These are phyloP conservation scores for Zymoseptoria tritici DNA, from an alignment of 2,329 filamentous ascomycete genomes.

Conservation along the genomic window DNA sequence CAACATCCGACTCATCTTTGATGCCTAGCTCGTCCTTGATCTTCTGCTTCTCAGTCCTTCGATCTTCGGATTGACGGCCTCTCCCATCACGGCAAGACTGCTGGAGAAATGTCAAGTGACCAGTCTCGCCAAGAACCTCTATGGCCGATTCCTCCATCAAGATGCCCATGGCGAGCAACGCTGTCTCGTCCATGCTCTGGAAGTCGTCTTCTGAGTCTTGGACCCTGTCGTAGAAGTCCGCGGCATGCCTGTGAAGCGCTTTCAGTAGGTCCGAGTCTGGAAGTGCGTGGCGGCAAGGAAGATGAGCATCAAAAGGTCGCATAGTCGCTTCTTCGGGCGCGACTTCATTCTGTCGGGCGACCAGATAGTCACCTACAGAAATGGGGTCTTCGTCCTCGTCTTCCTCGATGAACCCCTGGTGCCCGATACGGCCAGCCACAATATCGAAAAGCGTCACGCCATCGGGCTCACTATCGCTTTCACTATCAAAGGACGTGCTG, in stretches of 20 bases:
- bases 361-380: conserved; percentile 64
- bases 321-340: conserved; percentile 57
- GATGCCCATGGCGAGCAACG: conserved; percentile 66
- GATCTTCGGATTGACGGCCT: neutral
- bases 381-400: conserved; percentile 36
- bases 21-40: neutral
- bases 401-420: conserved; percentile 36
- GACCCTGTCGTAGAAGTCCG: conserved; percentile 52
- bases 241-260: conserved; percentile 60
- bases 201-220: conserved; percentile 32
- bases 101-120: conserved; percentile 66
- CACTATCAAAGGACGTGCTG: neutral
- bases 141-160: conserved; percentile 63
- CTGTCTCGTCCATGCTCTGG: conserved; percentile 69
- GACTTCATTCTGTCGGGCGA: conserved; percentile 57
- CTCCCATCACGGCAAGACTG: neutral
- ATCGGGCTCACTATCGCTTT: neutral
- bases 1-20: neutral
- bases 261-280: conserved; percentile 65
- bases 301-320: conserved; percentile 63
- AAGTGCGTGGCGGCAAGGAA: conserved; percentile 48
- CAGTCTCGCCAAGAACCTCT: conserved; percentile 54
- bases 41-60: neutral
- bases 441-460: conserved; percentile 60
- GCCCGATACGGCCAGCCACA: conserved; percentile 51